Evolutionary conservation across 768 basidiomycete genomes (phyloP).

Genomic region (Podaxis sp.): DNA sequence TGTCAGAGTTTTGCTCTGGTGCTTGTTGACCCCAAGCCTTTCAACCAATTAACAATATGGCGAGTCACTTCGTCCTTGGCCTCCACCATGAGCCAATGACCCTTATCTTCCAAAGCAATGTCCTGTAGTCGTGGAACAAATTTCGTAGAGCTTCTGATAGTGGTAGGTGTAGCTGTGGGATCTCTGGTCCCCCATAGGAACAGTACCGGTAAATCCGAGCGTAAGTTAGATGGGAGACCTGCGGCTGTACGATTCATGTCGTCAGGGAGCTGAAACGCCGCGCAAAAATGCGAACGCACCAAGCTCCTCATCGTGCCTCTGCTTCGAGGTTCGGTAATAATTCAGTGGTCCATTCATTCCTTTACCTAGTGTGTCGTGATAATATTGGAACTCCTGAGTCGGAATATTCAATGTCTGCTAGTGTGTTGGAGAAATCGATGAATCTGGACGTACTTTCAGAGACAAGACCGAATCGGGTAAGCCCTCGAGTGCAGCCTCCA

Average conservation of each 20-base stretch:
- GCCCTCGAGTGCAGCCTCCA: slow-evolving; percentile 15
- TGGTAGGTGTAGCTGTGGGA: slow-evolving; percentile 37
- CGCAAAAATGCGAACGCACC: slow-evolving; percentile 25
- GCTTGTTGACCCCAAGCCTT: slow-evolving; percentile 26
- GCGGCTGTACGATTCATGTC: slow-evolving; percentile 32
- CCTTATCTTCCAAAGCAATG: slow-evolving; percentile 49
- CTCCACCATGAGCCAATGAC: slow-evolving; percentile 73
- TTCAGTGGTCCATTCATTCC: slow-evolving; percentile 74
- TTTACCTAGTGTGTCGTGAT: slow-evolving; percentile 41
- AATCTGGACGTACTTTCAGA: not conserved
- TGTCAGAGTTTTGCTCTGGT: slow-evolving; percentile 10
- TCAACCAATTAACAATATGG: slow-evolving; percentile 46
- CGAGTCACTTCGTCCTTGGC: slow-evolving; percentile 53
- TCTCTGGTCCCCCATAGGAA: slow-evolving; percentile 62
- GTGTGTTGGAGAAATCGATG: not conserved
- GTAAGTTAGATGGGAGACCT: slow-evolving; percentile 40
- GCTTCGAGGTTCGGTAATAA: slow-evolving; percentile 65
- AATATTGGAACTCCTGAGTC: slow-evolving; percentile 54
- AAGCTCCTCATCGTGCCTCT: slow-evolving; percentile 66
- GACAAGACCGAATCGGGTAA: not conserved
- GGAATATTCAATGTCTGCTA: not conserved
- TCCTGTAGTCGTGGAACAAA: slow-evolving; percentile 51
- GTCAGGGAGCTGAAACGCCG: not conserved
- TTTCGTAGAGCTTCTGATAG: slow-evolving; percentile 43
- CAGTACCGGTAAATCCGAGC: slow-evolving; percentile 53